phyloP scores from a whole-genome alignment of 306 rosid species.

The cucumber (Cucumis sativus) region Cucumber_9930_V3 NC_026658.2:14577001-14577500 shows the following conservation, averaged over 20 bases:
- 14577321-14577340: conserved; percentile 99
- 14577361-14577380: conserved; percentile 11
- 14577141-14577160: conserved; percentile 60
- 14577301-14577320: conserved; percentile 90
- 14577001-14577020: conserved; percentile 76
- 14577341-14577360: conserved; percentile 39
- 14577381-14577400: conserved; percentile 9
- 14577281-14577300: conserved; percentile 24
- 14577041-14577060: conserved; percentile 70
- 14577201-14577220: conserved; percentile 31
- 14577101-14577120: conserved; percentile 71
- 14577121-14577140: conserved; percentile 81
- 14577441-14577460: conserved; percentile 3
- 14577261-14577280: conserved; percentile 36
- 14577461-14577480: conserved; percentile 20
- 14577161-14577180: conserved; percentile 43
- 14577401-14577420: not conserved
- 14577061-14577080: conserved; percentile 82
- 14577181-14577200: conserved; percentile 29
- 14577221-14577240: conserved; percentile 27
- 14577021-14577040: conserved; percentile 63
- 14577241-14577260: conserved; percentile 45
- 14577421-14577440: not conserved
- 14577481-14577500: not conserved
- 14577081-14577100: conserved; percentile 91